Conservation (phyloP, 192 early-diverging fungal species). For the Entophlyctis helioformis region DNA sequence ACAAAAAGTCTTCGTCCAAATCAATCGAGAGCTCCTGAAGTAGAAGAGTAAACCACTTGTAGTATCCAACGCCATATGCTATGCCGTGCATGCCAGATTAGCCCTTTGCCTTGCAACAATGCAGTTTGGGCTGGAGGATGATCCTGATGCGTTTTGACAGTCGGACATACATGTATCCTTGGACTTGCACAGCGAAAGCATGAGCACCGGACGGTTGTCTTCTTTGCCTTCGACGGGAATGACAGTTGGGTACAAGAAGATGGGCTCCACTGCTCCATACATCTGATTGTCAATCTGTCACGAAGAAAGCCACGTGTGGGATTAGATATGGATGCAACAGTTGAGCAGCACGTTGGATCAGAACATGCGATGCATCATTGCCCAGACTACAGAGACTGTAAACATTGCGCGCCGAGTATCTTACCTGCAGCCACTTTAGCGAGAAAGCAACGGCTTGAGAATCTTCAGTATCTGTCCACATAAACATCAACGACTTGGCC, state of each 20-base stretch:
- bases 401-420: no score
- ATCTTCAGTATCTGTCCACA: conserved; percentile 66
- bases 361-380: no score
- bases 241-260: conserved; percentile 88
- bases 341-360: no score
- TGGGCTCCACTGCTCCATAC: conserved; percentile 72
- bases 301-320: conserved; percentile 5
- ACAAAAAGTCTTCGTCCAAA: conserved; percentile 87
- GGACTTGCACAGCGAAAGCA: conserved; percentile 57
- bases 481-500: conserved; percentile 61
- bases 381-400: no score
- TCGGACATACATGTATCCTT: conserved; percentile 68
- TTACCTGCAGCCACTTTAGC: conserved; percentile 78
- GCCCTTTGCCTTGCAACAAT: no score
- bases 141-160: not conserved
- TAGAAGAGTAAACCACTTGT: conserved; percentile 84
- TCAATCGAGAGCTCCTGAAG: conserved; percentile 91
- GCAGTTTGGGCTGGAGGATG: no score
- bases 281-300: conserved; percentile 90
- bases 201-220: conserved; percentile 49
- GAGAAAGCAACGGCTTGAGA: conserved; percentile 67
- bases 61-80: conserved; percentile 91
- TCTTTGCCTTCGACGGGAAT: conserved; percentile 62
- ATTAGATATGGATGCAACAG: conserved; percentile 5
- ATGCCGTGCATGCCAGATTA: no score